These are phyloP conservation scores for Coemansia sp. DNA, from an alignment of 192 early-diverging fungal species.

Conservation along the genomic window DNA sequence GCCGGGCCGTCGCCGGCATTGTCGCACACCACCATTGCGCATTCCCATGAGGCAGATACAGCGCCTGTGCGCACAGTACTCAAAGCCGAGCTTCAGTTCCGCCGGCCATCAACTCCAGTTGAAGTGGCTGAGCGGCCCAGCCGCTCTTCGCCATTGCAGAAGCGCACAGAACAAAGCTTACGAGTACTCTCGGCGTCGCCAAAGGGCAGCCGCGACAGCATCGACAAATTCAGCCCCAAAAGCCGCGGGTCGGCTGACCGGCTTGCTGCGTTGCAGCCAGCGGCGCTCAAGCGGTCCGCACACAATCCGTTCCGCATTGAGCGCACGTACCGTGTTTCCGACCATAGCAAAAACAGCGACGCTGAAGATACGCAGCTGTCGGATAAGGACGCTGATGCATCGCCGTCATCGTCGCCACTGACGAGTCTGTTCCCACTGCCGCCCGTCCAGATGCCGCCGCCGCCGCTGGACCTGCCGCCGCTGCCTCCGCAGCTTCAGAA, in stretches of 20 bases:
- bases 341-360: conserved; percentile 43
- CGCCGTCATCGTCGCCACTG: conserved; percentile 45
- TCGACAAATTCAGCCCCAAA: conserved; percentile 43
- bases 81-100: conserved; percentile 54
- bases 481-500: conserved; percentile 45
- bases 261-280: conserved; percentile 29
- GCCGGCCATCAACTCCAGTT: conserved; percentile 21
- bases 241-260: conserved; percentile 41
- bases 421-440: conserved; percentile 37
- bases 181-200: conserved; percentile 19
- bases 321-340: conserved; percentile 46
- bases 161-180: conserved; percentile 38
- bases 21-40: background rate
- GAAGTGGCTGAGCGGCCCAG: conserved; percentile 19
- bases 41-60: background rate
- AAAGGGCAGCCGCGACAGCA: conserved; percentile 44
- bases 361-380: conserved; percentile 19
- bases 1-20: conserved; percentile 12
- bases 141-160: conserved; percentile 42
- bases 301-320: conserved; percentile 43
- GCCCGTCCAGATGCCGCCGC: conserved; percentile 45
- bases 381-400: conserved; percentile 22
- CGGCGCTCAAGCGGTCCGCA: conserved; percentile 19
- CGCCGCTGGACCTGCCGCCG: conserved; percentile 48
- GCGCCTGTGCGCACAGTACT: conserved; percentile 37